Evolutionary conservation across 1,284 basidiomycete species (phyloP), one percentile per base, ranked within the genome.

Genomic region (Cronartium quercuum): DNA sequence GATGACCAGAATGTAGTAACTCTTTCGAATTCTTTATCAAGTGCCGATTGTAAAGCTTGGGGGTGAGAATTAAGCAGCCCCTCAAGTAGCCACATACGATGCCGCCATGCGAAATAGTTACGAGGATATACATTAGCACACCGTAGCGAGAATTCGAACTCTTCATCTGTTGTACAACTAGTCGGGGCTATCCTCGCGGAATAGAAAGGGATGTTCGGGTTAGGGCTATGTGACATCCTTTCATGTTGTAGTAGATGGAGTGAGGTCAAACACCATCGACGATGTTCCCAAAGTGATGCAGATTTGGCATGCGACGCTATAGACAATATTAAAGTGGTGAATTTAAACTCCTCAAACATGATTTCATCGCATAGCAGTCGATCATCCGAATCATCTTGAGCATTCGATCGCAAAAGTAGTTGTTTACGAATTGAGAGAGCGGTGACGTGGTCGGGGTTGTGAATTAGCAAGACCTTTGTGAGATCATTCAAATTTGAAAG

Each of bases 401-500:
- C 35, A 0, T 35, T 5, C 3, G 47, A 41, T 0, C 12, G 1
- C 3, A 47, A 24, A 35, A 63, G 9, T 6, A 63, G n/a, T n/a
- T 64, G 60, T 41, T 62, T 51, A 15, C 69, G 69, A 15, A 18
- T 7, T 13, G 69, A 71, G 18, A 55, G 60, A 2, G 62, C 69
- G 18, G 62, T 71, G 6, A 29, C 37, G 47, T 71, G 69, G 44
- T 71, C 69, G 34, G 69, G 69, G 38, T 71, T 71, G 21, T 71
- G 69, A 38, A 71, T 64, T n/a, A 71, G 35, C 6, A 71, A 29
- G 18, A 71, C 10, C 41, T 62, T 35, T 3, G 69, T 65, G 37
- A 42, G 1, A 24, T 38, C 5, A 24, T 65, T 40, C 38, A 65
- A 38, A 38, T 29, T 40, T n/a, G 40, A 65, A 0, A 62, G 60